These are phyloP conservation scores for Euphorbia peplus DNA, from an alignment of 345 rosid genomes.

Conservation along the genomic window DNA sequence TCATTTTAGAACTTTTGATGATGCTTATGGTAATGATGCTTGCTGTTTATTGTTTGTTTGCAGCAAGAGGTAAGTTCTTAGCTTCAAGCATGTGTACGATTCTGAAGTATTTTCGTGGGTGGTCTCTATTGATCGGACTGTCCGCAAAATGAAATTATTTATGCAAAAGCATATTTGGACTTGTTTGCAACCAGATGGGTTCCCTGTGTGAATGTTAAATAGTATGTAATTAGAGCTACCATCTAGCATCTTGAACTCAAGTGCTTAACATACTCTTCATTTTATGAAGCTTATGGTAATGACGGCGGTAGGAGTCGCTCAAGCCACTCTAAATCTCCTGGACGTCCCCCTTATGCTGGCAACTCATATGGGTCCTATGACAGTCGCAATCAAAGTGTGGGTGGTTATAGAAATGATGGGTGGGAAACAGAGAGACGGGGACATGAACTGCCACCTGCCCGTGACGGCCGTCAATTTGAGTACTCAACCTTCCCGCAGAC, in stretches of 20 bases:
- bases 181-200: slow-evolving; percentile 47
- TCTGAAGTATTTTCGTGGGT: slow-evolving; percentile 56
- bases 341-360: slow-evolving; percentile 55
- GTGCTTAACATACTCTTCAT: slow-evolving; percentile 80
- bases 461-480: slow-evolving; percentile 64
- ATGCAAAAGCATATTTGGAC: slow-evolving; percentile 43
- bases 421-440: slow-evolving; percentile 72
- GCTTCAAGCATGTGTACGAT: slow-evolving; percentile 63
- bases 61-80: slow-evolving; percentile 97
- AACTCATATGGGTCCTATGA: slow-evolving; percentile 66
- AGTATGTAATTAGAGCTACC: slow-evolving; percentile 47
- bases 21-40: slow-evolving; percentile 35
- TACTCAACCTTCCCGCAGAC: slow-evolving; percentile 58
- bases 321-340: slow-evolving; percentile 91
- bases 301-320: slow-evolving; percentile 85
- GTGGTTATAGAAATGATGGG: slow-evolving; percentile 64
- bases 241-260: slow-evolving; percentile 52
- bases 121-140: slow-evolving; percentile 44
- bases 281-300: slow-evolving; percentile 98
- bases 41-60: slow-evolving; percentile 50
- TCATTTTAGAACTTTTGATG: slow-evolving; percentile 20
- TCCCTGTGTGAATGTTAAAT: slow-evolving; percentile 47
- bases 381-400: slow-evolving; percentile 56
- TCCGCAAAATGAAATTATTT: slow-evolving; percentile 45
- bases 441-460: slow-evolving; percentile 56